These are phyloP conservation scores for Eremomyces bilateralis DNA, from an alignment of 495 filamentous ascomycete genomes.

Conservation along the genomic window DNA sequence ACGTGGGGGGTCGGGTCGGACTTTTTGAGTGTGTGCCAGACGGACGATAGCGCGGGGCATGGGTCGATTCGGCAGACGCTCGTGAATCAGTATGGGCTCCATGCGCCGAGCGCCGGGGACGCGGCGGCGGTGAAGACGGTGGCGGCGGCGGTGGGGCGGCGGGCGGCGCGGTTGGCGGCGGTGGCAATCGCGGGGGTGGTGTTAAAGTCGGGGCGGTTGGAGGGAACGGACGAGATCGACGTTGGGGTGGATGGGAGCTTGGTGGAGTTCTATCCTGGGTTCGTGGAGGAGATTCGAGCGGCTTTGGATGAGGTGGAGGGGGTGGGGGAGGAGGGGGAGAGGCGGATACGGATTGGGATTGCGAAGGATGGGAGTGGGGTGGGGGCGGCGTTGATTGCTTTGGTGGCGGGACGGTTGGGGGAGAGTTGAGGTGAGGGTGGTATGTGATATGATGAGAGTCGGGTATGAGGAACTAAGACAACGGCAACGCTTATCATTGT, in stretches of 20 bases:
- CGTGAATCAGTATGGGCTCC: constrained; percentile 48
- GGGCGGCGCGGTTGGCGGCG: constrained; percentile 72
- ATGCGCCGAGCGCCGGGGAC: constrained; percentile 48
- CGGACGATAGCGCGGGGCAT: constrained; percentile 43
- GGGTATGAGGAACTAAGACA: too few relatives aligned
- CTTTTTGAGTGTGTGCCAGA: constrained; percentile 60
- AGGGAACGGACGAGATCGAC: constrained; percentile 47
- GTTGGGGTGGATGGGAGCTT: constrained; percentile 79
- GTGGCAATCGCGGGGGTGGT: constrained; percentile 70
- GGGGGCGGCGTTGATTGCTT: constrained; percentile 74
- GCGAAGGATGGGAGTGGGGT: constrained; percentile 88
- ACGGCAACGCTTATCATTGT: too few relatives aligned
- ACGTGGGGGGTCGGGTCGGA: constrained; percentile 83
- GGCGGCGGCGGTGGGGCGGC: constrained; percentile 63
- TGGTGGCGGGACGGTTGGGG: constrained; percentile 30
- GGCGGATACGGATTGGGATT: constrained; percentile 70
- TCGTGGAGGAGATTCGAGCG: constrained; percentile 57
- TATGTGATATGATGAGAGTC: neutral
- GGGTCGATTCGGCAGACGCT: constrained; percentile 51
- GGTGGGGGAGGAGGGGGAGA: constrained; percentile 51
- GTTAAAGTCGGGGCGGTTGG: constrained; percentile 46
- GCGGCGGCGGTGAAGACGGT: constrained; percentile 63
- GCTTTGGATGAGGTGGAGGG: constrained; percentile 46
- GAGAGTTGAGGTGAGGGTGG: neutral
- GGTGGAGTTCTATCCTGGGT: constrained; percentile 81